A percentile compares a stretch with the other conserved stretches of the same genome.
These are phyloP conservation scores for Nicotiana paniculata DNA, from an alignment of 257 asterid species.

Conservation along the genomic window DNA sequence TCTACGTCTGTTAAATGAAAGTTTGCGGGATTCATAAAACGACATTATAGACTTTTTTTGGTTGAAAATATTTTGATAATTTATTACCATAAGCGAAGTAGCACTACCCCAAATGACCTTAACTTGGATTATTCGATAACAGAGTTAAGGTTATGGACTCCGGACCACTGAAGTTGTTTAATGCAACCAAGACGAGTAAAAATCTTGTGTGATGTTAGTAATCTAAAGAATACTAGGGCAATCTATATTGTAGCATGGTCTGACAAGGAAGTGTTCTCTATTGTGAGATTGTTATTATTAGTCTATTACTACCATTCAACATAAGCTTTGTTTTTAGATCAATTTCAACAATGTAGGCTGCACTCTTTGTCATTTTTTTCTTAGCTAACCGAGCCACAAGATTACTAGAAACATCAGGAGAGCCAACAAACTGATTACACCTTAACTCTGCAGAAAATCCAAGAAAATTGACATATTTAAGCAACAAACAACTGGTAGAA, in stretches of 20 bases:
- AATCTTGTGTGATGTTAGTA: neutral
- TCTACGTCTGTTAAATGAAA: neutral
- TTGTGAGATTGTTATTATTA: neutral
- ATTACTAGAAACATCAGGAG: neutral
- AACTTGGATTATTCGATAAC: neutral
- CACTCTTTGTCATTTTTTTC: neutral
- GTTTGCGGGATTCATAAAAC: neutral
- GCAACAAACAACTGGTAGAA: too few species aligned
- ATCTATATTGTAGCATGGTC: neutral
- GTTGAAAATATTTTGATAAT: neutral
- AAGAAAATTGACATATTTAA: neutral
- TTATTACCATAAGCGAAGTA: neutral
- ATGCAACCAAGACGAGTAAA: neutral
- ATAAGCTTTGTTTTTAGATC: neutral
- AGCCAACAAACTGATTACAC: neutral
- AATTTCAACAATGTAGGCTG: neutral
- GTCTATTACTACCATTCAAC: neutral
- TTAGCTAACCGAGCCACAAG: neutral
- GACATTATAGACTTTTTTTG: neutral
- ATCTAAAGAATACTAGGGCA: neutral
- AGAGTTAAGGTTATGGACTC: neutral
- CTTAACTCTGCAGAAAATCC: neutral
- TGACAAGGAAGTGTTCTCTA: neutral
- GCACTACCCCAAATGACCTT: neutral
- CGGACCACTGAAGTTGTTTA: neutral